These are phyloP conservation scores for Gnetum montanum DNA, from an alignment of 75 land plant species.

Conservation along the genomic window DNA sequence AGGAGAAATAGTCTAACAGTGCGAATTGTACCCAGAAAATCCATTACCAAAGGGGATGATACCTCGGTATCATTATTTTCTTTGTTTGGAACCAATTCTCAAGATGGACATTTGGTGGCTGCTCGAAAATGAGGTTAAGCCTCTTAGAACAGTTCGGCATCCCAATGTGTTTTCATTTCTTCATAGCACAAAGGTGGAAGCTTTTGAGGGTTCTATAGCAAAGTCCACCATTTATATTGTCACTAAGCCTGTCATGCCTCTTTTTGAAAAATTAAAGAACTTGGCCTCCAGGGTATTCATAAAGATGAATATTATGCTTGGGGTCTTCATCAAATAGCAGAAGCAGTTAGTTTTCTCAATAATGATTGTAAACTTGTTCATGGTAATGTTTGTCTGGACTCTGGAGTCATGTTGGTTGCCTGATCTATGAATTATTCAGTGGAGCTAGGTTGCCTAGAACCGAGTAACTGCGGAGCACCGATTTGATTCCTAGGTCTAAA, in stretches of 20 bases:
- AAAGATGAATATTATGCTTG: constrained; percentile 99
- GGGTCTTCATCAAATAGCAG: constrained; percentile 41
- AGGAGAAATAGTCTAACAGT: no score
- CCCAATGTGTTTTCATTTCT: constrained; percentile 93
- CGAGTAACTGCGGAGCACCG: no score
- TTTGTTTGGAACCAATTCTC: no score
- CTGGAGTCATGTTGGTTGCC: constrained; percentile 65
- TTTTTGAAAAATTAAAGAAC: constrained; percentile 89
- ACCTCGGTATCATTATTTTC: no score
- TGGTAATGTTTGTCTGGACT: constrained; percentile 28
- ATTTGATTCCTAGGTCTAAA: no score
- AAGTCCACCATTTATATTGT: constrained; percentile 87
- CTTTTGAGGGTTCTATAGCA: constrained; percentile 52
- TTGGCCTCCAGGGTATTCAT: constrained; percentile 79
- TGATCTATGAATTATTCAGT: constrained; percentile 89
- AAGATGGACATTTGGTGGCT: no score
- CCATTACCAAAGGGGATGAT: no score
- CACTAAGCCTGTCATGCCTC: constrained; percentile 96
- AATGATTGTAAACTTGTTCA: constrained; percentile 38
- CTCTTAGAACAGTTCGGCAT: no score
- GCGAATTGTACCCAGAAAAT: no score
- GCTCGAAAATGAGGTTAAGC: no score
- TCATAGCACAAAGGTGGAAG: constrained; percentile 85
- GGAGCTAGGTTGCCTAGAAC: constrained; percentile 66
- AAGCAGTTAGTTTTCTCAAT: constrained; percentile 33